phyloP scores from a whole-genome alignment of 2,329 filamentous ascomycete genomes.

The Aspergillus clavatus region DNA sequence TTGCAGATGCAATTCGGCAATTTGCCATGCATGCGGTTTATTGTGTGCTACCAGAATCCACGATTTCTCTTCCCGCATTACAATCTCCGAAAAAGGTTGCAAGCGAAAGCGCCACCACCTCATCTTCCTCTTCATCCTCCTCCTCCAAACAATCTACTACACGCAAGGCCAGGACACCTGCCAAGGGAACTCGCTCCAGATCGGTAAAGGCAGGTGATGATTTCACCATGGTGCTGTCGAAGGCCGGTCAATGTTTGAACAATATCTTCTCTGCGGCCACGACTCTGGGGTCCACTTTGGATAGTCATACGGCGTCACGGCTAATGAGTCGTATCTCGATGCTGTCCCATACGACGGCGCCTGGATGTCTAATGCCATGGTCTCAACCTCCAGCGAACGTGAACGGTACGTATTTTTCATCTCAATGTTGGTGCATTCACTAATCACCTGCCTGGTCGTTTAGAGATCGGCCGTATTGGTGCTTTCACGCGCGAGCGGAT shows the following conservation, averaged over 20 bases:
- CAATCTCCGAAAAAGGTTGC: slow-evolving; percentile 27
- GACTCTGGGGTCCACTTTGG: slow-evolving; percentile 35
- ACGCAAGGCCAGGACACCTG: slow-evolving; percentile 25
- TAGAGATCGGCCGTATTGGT: slow-evolving; percentile 39
- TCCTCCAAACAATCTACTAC: slow-evolving; percentile 22
- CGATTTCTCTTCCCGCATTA: slow-evolving; percentile 77
- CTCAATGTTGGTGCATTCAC: not conserved
- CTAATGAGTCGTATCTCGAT: slow-evolving; percentile 40
- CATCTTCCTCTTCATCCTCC: too few species aligned
- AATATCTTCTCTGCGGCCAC: slow-evolving; percentile 31
- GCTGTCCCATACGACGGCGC: slow-evolving; percentile 39
- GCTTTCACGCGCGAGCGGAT: slow-evolving; percentile 39
- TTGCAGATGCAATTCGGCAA: slow-evolving; percentile 37
- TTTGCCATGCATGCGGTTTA: slow-evolving; percentile 79
- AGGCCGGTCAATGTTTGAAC: slow-evolving; percentile 32
- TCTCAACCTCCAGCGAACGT: slow-evolving; percentile 33
- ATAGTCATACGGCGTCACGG: slow-evolving; percentile 36
- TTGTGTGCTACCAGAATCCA: slow-evolving; percentile 87
- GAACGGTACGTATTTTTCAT: slow-evolving; percentile 29
- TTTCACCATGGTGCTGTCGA: slow-evolving; percentile 34
- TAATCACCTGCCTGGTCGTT: too few species aligned
- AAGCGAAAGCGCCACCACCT: slow-evolving; percentile 41
- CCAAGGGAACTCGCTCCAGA: slow-evolving; percentile 24
- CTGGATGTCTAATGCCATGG: slow-evolving; percentile 23
- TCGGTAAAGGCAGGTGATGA: slow-evolving; percentile 30